A percentile compares a stretch with the other conserved stretches of the same genome.
Conservation (phyloP, 2,329 filamentous ascomycete genomes). For the Calcarisporium arbuscula region DNA sequence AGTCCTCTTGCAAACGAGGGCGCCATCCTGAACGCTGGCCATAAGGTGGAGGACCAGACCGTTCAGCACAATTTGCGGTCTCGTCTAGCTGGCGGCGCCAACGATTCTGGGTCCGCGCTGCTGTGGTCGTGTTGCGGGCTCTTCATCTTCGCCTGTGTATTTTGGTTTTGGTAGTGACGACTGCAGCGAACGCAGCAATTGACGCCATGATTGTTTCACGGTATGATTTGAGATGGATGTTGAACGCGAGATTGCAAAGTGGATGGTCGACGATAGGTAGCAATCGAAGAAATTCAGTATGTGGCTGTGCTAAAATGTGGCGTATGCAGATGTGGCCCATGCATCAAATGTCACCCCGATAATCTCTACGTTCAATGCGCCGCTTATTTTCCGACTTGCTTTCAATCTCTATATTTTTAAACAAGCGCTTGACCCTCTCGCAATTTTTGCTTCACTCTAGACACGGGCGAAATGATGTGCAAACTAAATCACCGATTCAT, state of each 20-base stretch:
- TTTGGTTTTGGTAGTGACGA: constrained; percentile 81
- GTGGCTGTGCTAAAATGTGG: constrained; percentile 19
- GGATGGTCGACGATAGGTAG: not conserved
- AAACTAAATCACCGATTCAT: too few species aligned
- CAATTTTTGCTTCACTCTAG: too few species aligned
- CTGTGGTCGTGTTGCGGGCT: constrained; percentile 63
- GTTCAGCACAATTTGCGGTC: constrained; percentile 77
- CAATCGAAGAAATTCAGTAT: constrained; percentile 25
- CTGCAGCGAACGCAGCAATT: constrained; percentile 65
- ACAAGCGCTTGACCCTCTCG: too few species aligned
- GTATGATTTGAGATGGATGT: constrained; percentile 15
- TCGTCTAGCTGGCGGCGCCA: constrained; percentile 73
- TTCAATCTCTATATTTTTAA: too few species aligned
- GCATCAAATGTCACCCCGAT: too few species aligned
- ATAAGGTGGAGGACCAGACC: constrained; percentile 79
- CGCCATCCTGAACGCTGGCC: constrained; percentile 86
- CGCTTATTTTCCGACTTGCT: too few species aligned
- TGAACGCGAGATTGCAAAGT: constrained; percentile 8
- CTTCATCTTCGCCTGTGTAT: constrained; percentile 85
- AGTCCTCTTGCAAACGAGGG: constrained; percentile 82
- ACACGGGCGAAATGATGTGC: too few species aligned
- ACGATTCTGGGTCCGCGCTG: constrained; percentile 79
- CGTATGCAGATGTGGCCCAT: too few species aligned
- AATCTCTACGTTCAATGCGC: too few species aligned
- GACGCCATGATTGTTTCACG: constrained; percentile 48